phyloP scores from a whole-genome alignment of 208 protist species.

The Leishmania mexicana region DNA sequence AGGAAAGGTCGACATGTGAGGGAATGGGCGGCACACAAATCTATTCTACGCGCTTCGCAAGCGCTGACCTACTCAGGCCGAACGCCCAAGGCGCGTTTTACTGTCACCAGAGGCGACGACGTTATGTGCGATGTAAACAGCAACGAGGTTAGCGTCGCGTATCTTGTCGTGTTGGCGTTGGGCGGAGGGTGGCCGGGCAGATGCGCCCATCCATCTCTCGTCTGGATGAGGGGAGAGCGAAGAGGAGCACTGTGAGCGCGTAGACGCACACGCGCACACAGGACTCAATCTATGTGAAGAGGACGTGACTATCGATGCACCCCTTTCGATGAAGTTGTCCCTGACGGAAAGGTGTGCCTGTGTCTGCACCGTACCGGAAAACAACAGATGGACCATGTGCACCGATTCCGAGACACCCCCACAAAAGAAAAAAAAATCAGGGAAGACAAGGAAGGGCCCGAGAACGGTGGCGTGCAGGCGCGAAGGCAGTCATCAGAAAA shows the following conservation, averaged over 20 bases:
- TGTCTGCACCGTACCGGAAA: neutral
- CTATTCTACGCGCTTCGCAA: neutral
- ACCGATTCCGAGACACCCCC: slow-evolving; percentile 2
- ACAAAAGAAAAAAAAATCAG: neutral
- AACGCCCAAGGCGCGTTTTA: neutral
- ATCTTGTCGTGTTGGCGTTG: neutral
- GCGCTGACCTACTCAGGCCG: no score
- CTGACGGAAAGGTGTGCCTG: neutral
- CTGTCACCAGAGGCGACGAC: neutral
- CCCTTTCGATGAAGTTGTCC: neutral
- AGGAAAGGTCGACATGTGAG: neutral
- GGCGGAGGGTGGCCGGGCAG: neutral
- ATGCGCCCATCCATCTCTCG: neutral
- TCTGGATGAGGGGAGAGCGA: neutral
- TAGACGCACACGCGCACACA: neutral
- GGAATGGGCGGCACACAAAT: neutral
- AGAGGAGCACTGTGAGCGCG: neutral
- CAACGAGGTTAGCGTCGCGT: neutral
- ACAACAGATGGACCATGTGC: neutral
- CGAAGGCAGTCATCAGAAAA: neutral
- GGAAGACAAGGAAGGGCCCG: slow-evolving; percentile 6
- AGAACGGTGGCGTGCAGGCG: neutral
- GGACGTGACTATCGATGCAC: neutral
- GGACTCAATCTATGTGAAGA: neutral
- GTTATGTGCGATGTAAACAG: neutral